These are phyloP conservation scores for Chaetomiaceae sp. DNA, from an alignment of 2,329 filamentous ascomycete genomes.

Conservation along the genomic window DNA sequence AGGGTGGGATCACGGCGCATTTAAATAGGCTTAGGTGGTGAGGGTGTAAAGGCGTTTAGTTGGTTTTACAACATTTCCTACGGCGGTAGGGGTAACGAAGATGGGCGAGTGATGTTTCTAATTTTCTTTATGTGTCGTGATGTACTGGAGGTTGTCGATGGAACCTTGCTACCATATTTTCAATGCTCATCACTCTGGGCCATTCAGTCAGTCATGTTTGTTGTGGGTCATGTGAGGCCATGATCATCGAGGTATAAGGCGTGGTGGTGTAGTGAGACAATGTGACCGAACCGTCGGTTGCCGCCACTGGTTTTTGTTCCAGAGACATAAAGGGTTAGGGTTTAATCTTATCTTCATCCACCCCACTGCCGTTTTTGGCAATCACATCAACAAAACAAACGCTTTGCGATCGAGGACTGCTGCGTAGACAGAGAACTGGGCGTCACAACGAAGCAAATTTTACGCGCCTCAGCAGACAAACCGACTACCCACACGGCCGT, in stretches of 20 bases:
- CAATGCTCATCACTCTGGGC: too few species aligned
- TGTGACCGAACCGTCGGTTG: too few species aligned
- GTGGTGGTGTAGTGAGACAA: too few species aligned
- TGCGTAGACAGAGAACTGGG: too few species aligned
- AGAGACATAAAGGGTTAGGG: slow-evolving; percentile 13
- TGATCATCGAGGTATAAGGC: too few species aligned
- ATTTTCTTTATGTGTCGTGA: too few species aligned
- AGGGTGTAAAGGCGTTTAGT: neutral
- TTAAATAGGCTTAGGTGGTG: neutral
- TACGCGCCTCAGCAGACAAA: neutral
- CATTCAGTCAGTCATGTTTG: too few species aligned
- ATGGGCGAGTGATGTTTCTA: neutral
- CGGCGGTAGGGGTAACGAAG: neutral
- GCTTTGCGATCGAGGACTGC: neutral
- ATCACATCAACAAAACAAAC: slow-evolving; percentile 16
- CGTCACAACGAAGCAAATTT: neutral
- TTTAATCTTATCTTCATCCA: neutral
- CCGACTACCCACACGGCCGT: neutral
- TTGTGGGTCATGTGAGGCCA: too few species aligned
- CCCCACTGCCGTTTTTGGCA: slow-evolving; percentile 9
- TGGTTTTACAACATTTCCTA: neutral
- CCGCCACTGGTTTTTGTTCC: too few species aligned
- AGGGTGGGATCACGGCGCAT: neutral
- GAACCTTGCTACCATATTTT: too few species aligned
- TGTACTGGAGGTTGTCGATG: too few species aligned